These are phyloP conservation scores for Syzygium grande DNA, from an alignment of 345 rosid genomes.

Conservation along the genomic window DNA sequence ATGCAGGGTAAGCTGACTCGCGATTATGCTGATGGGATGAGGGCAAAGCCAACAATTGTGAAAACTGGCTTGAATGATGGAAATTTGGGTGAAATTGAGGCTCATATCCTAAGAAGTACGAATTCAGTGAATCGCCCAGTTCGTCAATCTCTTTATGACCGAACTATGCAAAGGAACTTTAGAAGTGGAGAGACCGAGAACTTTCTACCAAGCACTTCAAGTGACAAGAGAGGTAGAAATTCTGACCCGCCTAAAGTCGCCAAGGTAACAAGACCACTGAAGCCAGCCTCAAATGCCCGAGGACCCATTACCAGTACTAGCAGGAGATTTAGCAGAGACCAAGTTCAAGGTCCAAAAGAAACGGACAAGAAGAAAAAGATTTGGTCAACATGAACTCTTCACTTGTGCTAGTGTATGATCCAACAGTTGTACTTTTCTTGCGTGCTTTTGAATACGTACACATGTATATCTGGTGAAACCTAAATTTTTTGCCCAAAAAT, in stretches of 20 bases:
- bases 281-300: constrained; percentile 23
- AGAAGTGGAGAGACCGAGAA: constrained; percentile 81
- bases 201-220: constrained; percentile 18
- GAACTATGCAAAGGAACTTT: constrained; percentile 53
- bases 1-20: constrained; percentile 21
- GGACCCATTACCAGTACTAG: constrained; percentile 19
- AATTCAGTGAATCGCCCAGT: constrained; percentile 40
- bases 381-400: constrained; percentile 43
- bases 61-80: constrained; percentile 35
- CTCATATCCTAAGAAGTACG: constrained; percentile 52
- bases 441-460: neutral
- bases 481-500: too few relatives aligned
- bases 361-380: constrained; percentile 67
- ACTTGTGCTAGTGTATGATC: neutral
- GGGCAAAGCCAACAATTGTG: constrained; percentile 43
- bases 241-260: constrained; percentile 73
- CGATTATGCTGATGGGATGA: constrained; percentile 22
- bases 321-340: constrained; percentile 52
- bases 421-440: neutral
- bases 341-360: constrained; percentile 39
- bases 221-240: constrained; percentile 52
- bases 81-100: constrained; percentile 34
- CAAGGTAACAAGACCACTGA: constrained; percentile 40
- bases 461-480: neutral
- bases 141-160: constrained; percentile 20